Base-by-base conservation (phyloP, 2,329 filamentous ascomycete genomes). In the Ophiocordyceps camponoti-floridani region DNA sequence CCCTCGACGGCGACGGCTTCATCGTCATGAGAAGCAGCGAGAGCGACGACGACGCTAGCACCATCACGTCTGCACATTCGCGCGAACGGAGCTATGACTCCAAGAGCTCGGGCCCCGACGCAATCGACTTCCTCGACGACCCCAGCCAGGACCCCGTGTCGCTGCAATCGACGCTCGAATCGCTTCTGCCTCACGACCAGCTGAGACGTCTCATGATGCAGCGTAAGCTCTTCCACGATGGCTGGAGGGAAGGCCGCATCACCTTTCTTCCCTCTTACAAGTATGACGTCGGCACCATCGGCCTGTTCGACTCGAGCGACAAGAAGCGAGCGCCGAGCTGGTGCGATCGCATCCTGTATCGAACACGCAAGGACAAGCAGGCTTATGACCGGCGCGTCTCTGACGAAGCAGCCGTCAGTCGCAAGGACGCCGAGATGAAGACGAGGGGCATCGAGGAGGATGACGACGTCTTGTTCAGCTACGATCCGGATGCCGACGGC, bases 261-360 rank as follows among this genome's bases (percentile, higher is more conserved):
- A 76, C 76, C 1, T 98, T 98, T 55, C 60, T 96, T 14, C 91
- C 91, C 2, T 93, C 91, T 0, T 98, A 98, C 62, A 98, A 98
- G 60, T 98, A 98, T 53, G 93, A 98, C 55, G 71, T 94, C 27
- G 91, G 91, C n/a, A 94, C 83, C 28, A 77, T 94, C 30, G 84
- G 84, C 2, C 73, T 87, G 28, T 98, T 95, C 58, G 93, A 98
- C 62, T 86, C 88, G 0, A 94, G 88, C 51, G 91, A 96, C 58
- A 98, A 98, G 65, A 81, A 81, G 50, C 75, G 93, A 44, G 82
- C 84, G 2, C 91, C 91, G 3, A 94, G 87, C 57, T 98, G 91
- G 89, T 98, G 91, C 58, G 91, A 98, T 62, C 82, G 91, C 14
- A 88, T 98, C 41, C 62, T 98, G 1, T 98, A 79, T 58, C 74